Base-by-base conservation (phyloP, 202 grass and related monocot genomes). In the Zizania palustris region DNA sequence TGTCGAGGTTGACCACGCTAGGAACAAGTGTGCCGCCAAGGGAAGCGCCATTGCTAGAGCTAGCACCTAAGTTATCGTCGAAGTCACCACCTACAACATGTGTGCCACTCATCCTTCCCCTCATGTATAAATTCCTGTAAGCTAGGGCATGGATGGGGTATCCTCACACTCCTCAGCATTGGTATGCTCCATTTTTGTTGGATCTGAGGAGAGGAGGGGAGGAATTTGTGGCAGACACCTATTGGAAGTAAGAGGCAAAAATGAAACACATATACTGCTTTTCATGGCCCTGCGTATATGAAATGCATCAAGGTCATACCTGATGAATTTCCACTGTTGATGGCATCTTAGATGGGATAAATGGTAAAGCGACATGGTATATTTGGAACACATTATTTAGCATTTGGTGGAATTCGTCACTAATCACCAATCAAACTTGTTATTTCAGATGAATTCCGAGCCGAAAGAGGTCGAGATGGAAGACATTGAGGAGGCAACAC, bases 381-480 rank as follows among this genome's bases (percentile, higher is more conserved):
- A 12, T 58, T 60, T 13, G 15, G 39, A 60, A 14, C 5, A 9
- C 19, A n/a, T 63, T 69, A 36, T 33, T 68, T 58, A 22, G 4
- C 50, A 21, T 42, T 46, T 42, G 9, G 36, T 83, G 7, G 3
- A 5, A 50, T 71, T 53, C 69, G 3, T 67, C 13, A 3, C 60
- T 68, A 48, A n/a, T 63, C 14, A 78, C n/a, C 42, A 49, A 16
- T 15, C 64, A 53, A 43, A 46, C 14, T 41, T 81, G 48, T 50
- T 11, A 40, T 41, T 85, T 75, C 77, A 90, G 87, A 80, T 73
- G 73, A 82, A 63, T 45, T 77, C 69, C 59, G 85, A 85, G 20
- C 74, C 78, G 0, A 90, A 90, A 38, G 87, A 93, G 36, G 87
- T 93, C 2, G 88, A 93, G 61, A 93, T 93, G 88, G 85, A 93